phyloP scores from a whole-genome alignment of 306 rosid genomes.

The Vicia sativa region DNA sequence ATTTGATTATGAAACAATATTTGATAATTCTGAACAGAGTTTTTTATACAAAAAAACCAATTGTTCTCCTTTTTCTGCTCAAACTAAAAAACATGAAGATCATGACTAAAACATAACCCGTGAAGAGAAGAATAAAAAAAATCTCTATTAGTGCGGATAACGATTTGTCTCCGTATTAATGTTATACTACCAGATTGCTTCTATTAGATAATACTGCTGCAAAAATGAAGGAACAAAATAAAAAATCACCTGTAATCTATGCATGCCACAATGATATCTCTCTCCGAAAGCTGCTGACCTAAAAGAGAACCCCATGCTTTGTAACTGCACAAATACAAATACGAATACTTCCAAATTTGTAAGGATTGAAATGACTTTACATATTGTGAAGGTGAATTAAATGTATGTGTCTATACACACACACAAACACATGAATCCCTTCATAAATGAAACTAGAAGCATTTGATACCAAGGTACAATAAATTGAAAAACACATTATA shows the following conservation, averaged over 20 bases:
- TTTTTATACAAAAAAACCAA: neutral
- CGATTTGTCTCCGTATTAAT: neutral
- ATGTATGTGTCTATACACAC: neutral
- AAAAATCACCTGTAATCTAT: conserved; percentile 81
- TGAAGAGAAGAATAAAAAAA: conserved; percentile 6
- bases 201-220: conserved; percentile 2
- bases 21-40: neutral
- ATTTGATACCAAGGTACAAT: conserved; percentile 11
- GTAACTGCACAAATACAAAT: conserved; percentile 56
- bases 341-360: conserved; percentile 34
- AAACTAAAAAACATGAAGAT: conserved; percentile 5
- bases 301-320: conserved; percentile 97
- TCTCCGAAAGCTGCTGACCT: conserved; percentile 86
- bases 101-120: neutral
- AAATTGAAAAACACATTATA: conserved; percentile 3
- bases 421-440: conserved; percentile 12
- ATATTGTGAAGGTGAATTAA: no score
- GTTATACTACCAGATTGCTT: conserved; percentile 16
- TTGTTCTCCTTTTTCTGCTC: conserved; percentile 1
- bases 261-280: conserved; percentile 93
- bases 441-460: conserved; percentile 19
- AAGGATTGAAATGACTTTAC: conserved; percentile 12
- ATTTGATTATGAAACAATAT: neutral
- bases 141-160: conserved; percentile 1
- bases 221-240: neutral